Evolutionary conservation across 2,329 filamentous ascomycete species (phyloP).

Genomic region (Penicillium glabrum): DNA sequence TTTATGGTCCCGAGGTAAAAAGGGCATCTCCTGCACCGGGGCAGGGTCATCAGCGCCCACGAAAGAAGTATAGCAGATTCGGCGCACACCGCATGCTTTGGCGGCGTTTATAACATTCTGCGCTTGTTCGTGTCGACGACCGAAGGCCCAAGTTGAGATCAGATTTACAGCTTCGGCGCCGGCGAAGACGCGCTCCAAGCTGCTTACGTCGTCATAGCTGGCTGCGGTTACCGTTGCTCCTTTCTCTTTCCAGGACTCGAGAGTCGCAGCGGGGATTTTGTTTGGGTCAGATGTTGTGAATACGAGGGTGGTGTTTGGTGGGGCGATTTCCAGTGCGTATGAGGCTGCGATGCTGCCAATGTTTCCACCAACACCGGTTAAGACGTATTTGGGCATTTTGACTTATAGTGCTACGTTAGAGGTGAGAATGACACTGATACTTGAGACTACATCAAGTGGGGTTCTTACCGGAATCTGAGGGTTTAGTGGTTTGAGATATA

Average conservation of each 20-base stretch:
- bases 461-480: no score
- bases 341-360: slow-evolving; percentile 1
- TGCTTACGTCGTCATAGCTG: not conserved
- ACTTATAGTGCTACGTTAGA: not conserved
- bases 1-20: not conserved
- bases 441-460: no score
- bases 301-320: not conserved
- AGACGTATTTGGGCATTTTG: slow-evolving; percentile 2
- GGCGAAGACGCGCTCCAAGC: not conserved
- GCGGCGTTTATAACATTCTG: slow-evolving; percentile 2
- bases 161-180: not conserved
- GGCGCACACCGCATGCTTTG: not conserved
- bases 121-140: not conserved
- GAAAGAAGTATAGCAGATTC: slow-evolving; percentile 5
- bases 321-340: slow-evolving; percentile 5
- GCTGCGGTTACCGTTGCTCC: not conserved
- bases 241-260: not conserved
- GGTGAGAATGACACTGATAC: not conserved
- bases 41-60: slow-evolving; percentile 1
- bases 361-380: not conserved
- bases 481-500: not conserved
- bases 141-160: not conserved
- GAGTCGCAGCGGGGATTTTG: not conserved
- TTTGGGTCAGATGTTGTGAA: slow-evolving; percentile 1
- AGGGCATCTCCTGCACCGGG: not conserved